Conservation (phyloP, 306 rosid species). For the Acacia melanoxylon region DNA sequence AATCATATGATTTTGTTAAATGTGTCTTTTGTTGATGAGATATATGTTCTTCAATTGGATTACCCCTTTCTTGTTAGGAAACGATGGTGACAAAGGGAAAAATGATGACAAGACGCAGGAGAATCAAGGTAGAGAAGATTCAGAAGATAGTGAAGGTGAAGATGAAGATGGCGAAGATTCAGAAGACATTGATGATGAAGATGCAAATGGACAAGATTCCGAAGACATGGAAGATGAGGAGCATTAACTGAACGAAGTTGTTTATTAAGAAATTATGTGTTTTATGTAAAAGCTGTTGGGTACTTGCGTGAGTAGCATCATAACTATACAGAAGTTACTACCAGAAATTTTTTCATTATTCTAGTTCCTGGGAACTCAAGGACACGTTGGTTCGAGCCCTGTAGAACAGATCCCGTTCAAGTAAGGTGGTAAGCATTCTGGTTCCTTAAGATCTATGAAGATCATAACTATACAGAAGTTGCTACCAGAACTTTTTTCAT, state of each 20-base stretch:
- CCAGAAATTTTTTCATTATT: neutral
- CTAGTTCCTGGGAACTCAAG: neutral
- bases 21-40: neutral
- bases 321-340: neutral
- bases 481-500: no score
- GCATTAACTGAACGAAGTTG: slow-evolving; percentile 21
- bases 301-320: neutral
- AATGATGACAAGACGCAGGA: slow-evolving; percentile 51
- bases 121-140: slow-evolving; percentile 31
- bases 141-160: neutral
- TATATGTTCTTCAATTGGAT: neutral
- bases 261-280: neutral
- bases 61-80: slow-evolving; percentile 35
- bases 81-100: slow-evolving; percentile 30
- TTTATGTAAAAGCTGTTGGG: neutral
- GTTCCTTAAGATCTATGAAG: neutral
- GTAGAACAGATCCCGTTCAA: neutral
- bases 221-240: slow-evolving; percentile 1
- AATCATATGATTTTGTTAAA: neutral
- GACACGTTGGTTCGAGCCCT: neutral
- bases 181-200: slow-evolving; percentile 9
- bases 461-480: neutral
- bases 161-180: neutral
- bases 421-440: neutral
- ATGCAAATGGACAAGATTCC: neutral